phyloP scores from a whole-genome alignment of 805 yeast species.

The Candida golubevii region DNA sequence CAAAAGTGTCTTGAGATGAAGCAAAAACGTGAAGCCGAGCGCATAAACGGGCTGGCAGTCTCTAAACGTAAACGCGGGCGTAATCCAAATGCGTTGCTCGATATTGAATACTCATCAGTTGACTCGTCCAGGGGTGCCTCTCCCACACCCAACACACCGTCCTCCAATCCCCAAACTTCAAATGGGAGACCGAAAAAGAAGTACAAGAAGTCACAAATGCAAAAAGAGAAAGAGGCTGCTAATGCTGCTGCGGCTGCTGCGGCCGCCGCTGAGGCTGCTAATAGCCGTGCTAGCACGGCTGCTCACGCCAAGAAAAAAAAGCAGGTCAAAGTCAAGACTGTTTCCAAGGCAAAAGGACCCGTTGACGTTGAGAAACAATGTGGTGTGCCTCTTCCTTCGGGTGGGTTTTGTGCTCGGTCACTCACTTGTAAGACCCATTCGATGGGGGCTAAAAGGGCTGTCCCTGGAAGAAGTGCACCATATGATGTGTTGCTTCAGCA shows the following conservation, averaged over 20 bases:
- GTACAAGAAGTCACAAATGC: conserved; percentile 41
- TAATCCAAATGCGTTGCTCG: conserved; percentile 23
- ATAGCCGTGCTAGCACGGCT: conserved; percentile 12
- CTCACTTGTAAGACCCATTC: conserved; percentile 97
- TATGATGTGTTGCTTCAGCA: conserved; percentile 84
- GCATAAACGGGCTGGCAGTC: conserved; percentile 8
- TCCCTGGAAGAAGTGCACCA: conserved; percentile 87
- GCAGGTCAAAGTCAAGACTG: conserved; percentile 32
- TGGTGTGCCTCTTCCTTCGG: conserved; percentile 90
- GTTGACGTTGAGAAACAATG: conserved; percentile 92
- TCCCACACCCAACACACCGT: conserved; percentile 31
- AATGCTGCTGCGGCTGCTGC: conserved; percentile 45
- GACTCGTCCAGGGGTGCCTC: conserved; percentile 38
- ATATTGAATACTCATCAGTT: conserved; percentile 35
- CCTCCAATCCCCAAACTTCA: conserved; percentile 14
- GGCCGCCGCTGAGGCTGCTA: conserved; percentile 28
- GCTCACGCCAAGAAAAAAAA: conserved; percentile 28
- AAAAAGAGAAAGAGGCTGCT: conserved; percentile 44
- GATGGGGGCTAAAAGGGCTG: conserved; percentile 97
- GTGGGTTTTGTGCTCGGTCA: conserved; percentile 95
- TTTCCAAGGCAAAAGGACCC: conserved; percentile 67
- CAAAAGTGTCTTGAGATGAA: conserved; percentile 38
- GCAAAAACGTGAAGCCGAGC: conserved; percentile 23
- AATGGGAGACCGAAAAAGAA: conserved; percentile 37
- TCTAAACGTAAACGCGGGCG: conserved; percentile 28